Base-by-base conservation (phyloP, 305 asterid genomes). In the Salvia sclarea region DNA sequence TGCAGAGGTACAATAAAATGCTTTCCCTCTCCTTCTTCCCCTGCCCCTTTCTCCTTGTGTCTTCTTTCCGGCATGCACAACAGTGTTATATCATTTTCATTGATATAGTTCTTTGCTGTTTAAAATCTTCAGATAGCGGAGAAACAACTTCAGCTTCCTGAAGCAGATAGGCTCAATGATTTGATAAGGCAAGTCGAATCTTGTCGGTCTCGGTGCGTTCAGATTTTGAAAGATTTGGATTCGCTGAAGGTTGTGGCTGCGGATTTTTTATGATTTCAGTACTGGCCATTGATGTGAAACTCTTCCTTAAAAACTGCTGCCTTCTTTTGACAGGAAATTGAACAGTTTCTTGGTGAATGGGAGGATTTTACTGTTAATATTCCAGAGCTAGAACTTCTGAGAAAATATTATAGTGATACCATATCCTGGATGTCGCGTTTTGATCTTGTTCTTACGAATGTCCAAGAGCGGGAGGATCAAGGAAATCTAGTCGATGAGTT, bases 371-470 rank as follows among this genome's bases (percentile, higher is more conserved):
- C 82, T 62, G 89, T 91, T 68, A 82, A 71, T 64, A 71, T 91
- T 76, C 91, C 84, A 18, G 98, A 94, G 85, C 85, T 94, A 71
- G 85, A 86, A 66, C 86, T 83, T 77, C 81, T 94, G 50, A 83
- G 85, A 69, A 80, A 82, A 72, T 82, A 85, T 72, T 82, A 82
- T 63, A 69, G n/a, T 62, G 96, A 88, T 79, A 79, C 96, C 38
- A 63, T 80, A 24, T 83, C 96, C 50, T 94, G 98, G 98, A 77
- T 82, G 70, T 85, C 85, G 16, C 92, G 81, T 61, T 85, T 79
- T 77, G 79, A 87, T 81, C 75, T 62, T 55, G 79, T 83, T 69
- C 90, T 94, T 47, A 68, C 30, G 67, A 76, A 86, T 70, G 77
- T 80, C 62, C 75, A 82, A 68, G 86, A 82, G 60, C 80, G 88